Conservation (phyloP, 768 basidiomycete species). For the Phlebiopsis flavidoalba region DNA sequence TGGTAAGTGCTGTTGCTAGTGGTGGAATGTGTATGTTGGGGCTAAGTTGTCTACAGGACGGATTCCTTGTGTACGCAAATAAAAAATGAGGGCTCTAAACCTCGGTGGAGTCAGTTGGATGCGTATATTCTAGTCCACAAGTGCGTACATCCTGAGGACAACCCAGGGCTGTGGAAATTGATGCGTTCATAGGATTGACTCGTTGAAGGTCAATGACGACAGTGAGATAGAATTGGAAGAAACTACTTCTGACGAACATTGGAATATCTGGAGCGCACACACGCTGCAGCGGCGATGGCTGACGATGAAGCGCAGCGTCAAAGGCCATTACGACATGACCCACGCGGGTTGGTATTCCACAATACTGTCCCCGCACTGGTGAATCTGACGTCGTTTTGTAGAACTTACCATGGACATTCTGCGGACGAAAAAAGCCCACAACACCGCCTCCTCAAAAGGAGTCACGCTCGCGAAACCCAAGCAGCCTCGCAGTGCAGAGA, state of each 20-base stretch:
- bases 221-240: conserved; percentile 84
- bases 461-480: conserved; percentile 18
- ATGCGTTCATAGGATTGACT: conserved; percentile 51
- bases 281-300: conserved; percentile 75
- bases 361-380: neutral
- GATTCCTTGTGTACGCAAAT: conserved; percentile 68
- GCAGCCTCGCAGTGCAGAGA: conserved; percentile 28
- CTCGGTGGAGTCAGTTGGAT: conserved; percentile 73
- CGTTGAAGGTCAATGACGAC: conserved; percentile 70
- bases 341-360: conserved; percentile 53
- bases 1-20: conserved; percentile 44
- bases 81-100: conserved; percentile 66
- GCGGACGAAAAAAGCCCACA: conserved; percentile 65
- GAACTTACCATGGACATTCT: conserved; percentile 85
- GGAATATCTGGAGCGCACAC: conserved; percentile 86
- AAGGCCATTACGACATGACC: conserved; percentile 76
- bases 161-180: neutral
- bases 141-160: conserved; percentile 33
- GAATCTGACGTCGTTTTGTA: conserved; percentile 20
- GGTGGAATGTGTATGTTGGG: neutral
- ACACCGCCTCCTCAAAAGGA: conserved; percentile 31
- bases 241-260: conserved; percentile 56
- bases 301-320: conserved; percentile 72
- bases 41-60: conserved; percentile 43
- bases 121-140: conserved; percentile 80